phyloP scores from a whole-genome alignment of 140 eudicot genomes.

The Flaveria floridana region DNA sequence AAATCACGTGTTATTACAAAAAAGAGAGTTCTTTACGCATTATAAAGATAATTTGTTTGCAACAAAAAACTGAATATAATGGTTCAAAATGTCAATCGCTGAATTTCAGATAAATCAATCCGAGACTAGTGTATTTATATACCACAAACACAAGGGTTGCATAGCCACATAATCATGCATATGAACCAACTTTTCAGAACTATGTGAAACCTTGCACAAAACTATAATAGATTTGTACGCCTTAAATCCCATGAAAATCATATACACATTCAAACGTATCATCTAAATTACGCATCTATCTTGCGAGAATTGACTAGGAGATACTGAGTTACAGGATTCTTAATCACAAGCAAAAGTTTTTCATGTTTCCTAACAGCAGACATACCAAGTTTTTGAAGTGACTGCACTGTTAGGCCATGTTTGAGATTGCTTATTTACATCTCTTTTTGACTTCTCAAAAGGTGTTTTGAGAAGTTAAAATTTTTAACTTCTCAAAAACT shows the following conservation, averaged over 20 bases:
- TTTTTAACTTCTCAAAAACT: no score
- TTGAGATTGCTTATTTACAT: no score
- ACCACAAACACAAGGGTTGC: slow-evolving; percentile 85
- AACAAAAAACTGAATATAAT: no score
- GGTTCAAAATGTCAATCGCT: no score
- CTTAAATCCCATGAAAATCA: not conserved
- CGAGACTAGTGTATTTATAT: slow-evolving; percentile 28
- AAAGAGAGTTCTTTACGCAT: no score
- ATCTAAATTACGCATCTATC: slow-evolving; percentile 51
- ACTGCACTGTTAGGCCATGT: slow-evolving; percentile 51
- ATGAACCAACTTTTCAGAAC: slow-evolving; percentile 87
- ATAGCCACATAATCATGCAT: slow-evolving; percentile 64
- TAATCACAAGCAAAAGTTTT: slow-evolving; percentile 71
- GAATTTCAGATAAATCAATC: no score
- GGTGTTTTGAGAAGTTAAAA: no score
- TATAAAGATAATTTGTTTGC: no score
- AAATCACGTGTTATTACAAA: no score
- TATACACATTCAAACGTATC: no score
- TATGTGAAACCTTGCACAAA: slow-evolving; percentile 73
- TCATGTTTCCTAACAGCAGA: slow-evolving; percentile 80
- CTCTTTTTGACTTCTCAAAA: no score
- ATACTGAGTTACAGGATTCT: slow-evolving; percentile 93
- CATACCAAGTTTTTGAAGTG: slow-evolving; percentile 78
- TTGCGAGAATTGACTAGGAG: slow-evolving; percentile 72
- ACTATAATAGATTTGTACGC: slow-evolving; percentile 11